A percentile compares a stretch with the other conserved stretches of the same genome.
phyloP scores from a whole-genome alignment of 2,329 filamentous ascomycete species.

The Diaporthe caulivora region DNA sequence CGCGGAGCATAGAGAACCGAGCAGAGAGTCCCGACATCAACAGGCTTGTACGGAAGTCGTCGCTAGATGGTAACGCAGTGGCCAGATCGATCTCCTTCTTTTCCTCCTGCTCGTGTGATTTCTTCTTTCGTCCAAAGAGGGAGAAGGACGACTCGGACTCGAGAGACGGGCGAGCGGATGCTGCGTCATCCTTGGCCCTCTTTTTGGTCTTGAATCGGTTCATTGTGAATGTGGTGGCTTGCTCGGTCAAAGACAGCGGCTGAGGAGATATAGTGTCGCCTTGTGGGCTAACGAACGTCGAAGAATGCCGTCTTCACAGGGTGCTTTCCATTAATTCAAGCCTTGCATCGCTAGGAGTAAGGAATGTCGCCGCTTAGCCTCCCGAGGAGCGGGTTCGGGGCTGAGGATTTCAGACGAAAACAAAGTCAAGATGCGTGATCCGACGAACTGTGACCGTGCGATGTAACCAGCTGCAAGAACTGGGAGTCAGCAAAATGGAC shows the following conservation, averaged over 20 bases:
- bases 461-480: slow-evolving; percentile 1
- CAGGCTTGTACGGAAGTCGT: slow-evolving; percentile 95
- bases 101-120: slow-evolving; percentile 65
- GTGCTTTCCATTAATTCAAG: slow-evolving; percentile 32
- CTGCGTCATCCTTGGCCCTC: slow-evolving; percentile 71
- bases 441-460: slow-evolving; percentile 16
- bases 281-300: slow-evolving; percentile 1
- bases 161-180: slow-evolving; percentile 59
- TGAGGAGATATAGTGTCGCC: not conserved
- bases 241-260: slow-evolving; percentile 17
- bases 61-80: slow-evolving; percentile 80
- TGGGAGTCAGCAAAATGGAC: not conserved
- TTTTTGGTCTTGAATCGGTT: slow-evolving; percentile 83
- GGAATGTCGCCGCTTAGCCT: not conserved
- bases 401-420: slow-evolving; percentile 12
- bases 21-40: slow-evolving; percentile 96
- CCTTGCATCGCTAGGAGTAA: slow-evolving; percentile 10
- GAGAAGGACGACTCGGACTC: slow-evolving; percentile 64
- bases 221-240: slow-evolving; percentile 61
- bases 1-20: slow-evolving; percentile 95
- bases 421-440: not conserved
- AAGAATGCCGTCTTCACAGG: slow-evolving; percentile 25
- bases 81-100: slow-evolving; percentile 80
- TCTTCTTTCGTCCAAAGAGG: slow-evolving; percentile 70
- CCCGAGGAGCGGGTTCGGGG: not conserved